These are phyloP conservation scores for Salvia sclarea DNA, from an alignment of 305 asterid genomes.

Conservation along the genomic window DNA sequence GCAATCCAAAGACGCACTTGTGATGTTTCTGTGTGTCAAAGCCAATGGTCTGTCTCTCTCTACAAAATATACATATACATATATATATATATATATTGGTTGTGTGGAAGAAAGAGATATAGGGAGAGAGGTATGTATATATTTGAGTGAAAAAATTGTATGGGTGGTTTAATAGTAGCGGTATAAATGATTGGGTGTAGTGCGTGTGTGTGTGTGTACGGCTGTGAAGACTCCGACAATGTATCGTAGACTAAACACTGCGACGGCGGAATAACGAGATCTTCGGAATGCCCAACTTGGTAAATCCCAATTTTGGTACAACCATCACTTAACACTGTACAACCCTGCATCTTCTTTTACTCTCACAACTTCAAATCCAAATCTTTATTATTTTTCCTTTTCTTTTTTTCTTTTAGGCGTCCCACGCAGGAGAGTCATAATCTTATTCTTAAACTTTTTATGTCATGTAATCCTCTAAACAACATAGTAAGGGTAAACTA, in stretches of 20 bases:
- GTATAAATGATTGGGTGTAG: slow-evolving; percentile 29
- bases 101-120: slow-evolving; percentile 1
- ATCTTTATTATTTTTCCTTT: neutral
- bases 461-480: too few relatives aligned
- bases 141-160: neutral
- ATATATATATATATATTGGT: neutral
- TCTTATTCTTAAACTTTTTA: too few relatives aligned
- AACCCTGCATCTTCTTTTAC: neutral
- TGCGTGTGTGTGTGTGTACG: slow-evolving; percentile 19
- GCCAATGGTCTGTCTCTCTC: slow-evolving; percentile 28
- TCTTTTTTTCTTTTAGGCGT: too few relatives aligned
- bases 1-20: slow-evolving; percentile 37
- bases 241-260: slow-evolving; percentile 28
- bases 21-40: too few relatives aligned
- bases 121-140: slow-evolving; percentile 12
- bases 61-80: slow-evolving; percentile 7
- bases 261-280: slow-evolving; percentile 38
- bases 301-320: slow-evolving; percentile 28
- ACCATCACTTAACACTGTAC: slow-evolving; percentile 10
- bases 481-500: too few relatives aligned
- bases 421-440: too few relatives aligned
- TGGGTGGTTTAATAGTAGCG: neutral
- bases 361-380: neutral
- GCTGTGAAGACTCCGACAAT: slow-evolving; percentile 32
- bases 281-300: slow-evolving; percentile 20